phyloP scores from a whole-genome alignment of 78 protist genomes.

The Dictyostelium firmibasis region DNA sequence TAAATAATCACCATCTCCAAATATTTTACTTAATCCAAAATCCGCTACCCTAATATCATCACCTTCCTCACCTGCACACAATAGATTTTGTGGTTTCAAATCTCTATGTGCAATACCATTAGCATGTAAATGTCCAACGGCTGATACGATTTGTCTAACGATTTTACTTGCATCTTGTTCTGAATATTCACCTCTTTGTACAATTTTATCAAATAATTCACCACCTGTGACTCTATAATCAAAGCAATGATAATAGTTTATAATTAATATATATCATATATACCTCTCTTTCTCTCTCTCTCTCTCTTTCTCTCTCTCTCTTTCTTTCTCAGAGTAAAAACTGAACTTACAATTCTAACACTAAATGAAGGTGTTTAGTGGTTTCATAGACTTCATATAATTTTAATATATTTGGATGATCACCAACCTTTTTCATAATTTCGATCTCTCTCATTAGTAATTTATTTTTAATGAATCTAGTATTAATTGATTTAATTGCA shows the following conservation, averaged over 20 bases:
- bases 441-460: conserved; percentile 86
- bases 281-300: too few relatives aligned
- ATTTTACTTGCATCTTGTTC: conserved; percentile 90
- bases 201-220: conserved; percentile 94
- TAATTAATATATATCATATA: too few relatives aligned
- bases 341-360: conserved; percentile 76
- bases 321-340: too few relatives aligned
- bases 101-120: conserved; percentile 94
- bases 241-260: too few relatives aligned
- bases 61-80: conserved; percentile 72
- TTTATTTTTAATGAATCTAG: conserved; percentile 68
- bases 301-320: too few relatives aligned
- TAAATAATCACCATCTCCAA: conserved; percentile 81
- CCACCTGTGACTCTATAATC: conserved; percentile 91
- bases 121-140: conserved; percentile 90
- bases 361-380: conserved; percentile 60
- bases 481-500: conserved; percentile 78
- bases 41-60: conserved; percentile 90
- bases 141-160: conserved; percentile 83
- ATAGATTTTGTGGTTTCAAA: conserved; percentile 81
- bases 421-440: conserved; percentile 80
- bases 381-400: conserved; percentile 82
- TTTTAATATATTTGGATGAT: conserved; percentile 81
- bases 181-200: conserved; percentile 88
- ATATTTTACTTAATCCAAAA: conserved; percentile 90